Percentiles rank a stretch among this genome's conserved stretches.
phyloP scores from a whole-genome alignment of 176 grass and related monocot species.

The Carex scoparia region DNA sequence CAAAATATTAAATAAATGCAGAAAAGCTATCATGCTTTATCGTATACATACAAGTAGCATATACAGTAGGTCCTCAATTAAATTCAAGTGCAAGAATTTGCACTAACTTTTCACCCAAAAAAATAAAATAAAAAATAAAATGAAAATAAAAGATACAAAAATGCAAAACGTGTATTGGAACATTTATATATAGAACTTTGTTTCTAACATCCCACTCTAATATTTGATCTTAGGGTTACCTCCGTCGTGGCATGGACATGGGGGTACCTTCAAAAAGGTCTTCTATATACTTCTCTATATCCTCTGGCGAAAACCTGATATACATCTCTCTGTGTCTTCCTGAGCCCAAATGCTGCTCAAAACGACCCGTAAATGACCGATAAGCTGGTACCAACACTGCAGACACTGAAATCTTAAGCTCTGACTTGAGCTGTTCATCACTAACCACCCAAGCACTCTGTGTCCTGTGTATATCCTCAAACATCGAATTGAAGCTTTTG shows the following conservation, averaged over 20 bases:
- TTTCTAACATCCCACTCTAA: background rate
- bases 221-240: slow-evolving; percentile 21
- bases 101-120: slow-evolving; percentile 2
- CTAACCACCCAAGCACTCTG: slow-evolving; percentile 77
- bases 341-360: slow-evolving; percentile 42
- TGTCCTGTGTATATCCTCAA: slow-evolving; percentile 86
- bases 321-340: slow-evolving; percentile 85
- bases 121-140: background rate
- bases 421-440: slow-evolving; percentile 94
- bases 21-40: background rate
- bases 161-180: background rate
- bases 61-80: background rate
- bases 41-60: background rate
- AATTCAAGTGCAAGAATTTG: background rate
- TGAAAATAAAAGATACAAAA: slow-evolving; percentile 5
- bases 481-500: slow-evolving; percentile 81
- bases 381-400: slow-evolving; percentile 85
- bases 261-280: slow-evolving; percentile 80
- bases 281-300: slow-evolving; percentile 76
- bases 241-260: slow-evolving; percentile 55
- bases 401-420: slow-evolving; percentile 78
- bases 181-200: background rate
- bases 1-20: background rate
- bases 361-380: slow-evolving; percentile 63
- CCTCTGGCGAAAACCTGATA: slow-evolving; percentile 63